Base-by-base conservation (phyloP, 768 basidiomycete genomes). In the Hygrophorus russula region DNA sequence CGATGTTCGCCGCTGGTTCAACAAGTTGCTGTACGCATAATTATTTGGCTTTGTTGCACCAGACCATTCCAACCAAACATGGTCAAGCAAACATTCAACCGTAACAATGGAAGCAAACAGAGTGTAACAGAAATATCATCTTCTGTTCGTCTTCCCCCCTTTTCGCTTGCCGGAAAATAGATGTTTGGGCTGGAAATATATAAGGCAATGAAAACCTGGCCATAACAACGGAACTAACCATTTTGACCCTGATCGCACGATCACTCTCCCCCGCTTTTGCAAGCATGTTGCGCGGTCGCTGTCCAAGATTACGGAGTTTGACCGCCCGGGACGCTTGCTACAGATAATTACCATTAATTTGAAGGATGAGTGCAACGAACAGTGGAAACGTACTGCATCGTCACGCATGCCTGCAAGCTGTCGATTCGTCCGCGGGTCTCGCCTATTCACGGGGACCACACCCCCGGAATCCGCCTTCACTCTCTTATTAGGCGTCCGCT, bases 211-310 rank as follows among this genome's bases (percentile, higher is more conserved):
- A 17, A 19, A 28, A 36, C 29, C 30, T 49, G 5, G 29, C 14
- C 24, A 29, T 34, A 18, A 39, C 13, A 42, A 31, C 42, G 27
- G 24, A 20, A 66, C 71, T 10, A 41, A 88, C 88, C 86, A 84
- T 89, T 73, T 89, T 89, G 49, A 71, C 72, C 56, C 67, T 73
- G 65, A 90, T 90, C 9, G 73, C 73, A 51, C 87, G 79, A 66
- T 93, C 90, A 46, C 76, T 70, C 72, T 99, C 94, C 46, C 87
- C 88, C 31, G 92, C 93, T 59, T 83, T 89, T 18, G 90, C 94
- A 35, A 80, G 71, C 70, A 79, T 78, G 60, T 94, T 94, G 47
- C 90, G 82, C 42, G 74, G 75, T 51, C 94, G 73, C 59, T 94
- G 91, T 5, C 82, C 82, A 43, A 94, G 74, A 54, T 89, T 87